Evolutionary conservation across 2,329 filamentous ascomycete genomes (phyloP).

Genomic region (Didymella exigua): DNA sequence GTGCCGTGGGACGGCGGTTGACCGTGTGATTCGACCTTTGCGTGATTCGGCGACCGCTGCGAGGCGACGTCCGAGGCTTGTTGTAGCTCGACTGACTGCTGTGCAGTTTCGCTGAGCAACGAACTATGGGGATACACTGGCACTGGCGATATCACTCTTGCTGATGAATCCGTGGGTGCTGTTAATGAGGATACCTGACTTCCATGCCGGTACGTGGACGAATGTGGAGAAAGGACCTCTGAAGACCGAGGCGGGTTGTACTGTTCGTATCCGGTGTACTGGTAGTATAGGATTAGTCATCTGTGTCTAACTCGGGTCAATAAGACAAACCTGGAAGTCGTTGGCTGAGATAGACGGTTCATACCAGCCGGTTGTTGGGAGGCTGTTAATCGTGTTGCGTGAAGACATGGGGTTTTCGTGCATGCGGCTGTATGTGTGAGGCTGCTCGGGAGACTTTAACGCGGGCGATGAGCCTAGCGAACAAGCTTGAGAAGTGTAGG

Average conservation of each 20-base stretch:
- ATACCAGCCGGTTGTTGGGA: conserved; percentile 41
- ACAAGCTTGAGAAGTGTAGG: conserved; percentile 35
- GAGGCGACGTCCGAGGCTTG: conserved; percentile 12
- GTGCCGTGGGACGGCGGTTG: conserved; percentile 49
- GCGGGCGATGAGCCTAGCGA: conserved; percentile 35
- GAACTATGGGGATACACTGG: conserved; percentile 39
- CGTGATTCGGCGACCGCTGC: conserved; percentile 18
- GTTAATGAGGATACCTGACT: conserved; percentile 27
- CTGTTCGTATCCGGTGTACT: conserved; percentile 39
- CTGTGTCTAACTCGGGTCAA: background rate
- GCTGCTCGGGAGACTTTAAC: conserved; percentile 42
- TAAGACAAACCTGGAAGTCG: conserved; percentile 22
- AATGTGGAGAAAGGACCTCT: conserved; percentile 28
- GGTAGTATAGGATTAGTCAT: background rate
- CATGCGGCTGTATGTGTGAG: conserved; percentile 37
- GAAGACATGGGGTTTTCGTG: conserved; percentile 36
- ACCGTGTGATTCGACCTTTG: conserved; percentile 19
- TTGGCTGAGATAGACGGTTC: conserved; percentile 37
- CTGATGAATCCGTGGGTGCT: conserved; percentile 27
- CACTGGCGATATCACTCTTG: conserved; percentile 39
- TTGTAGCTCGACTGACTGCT: background rate
- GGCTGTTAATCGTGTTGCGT: conserved; percentile 30
- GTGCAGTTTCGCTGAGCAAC: background rate
- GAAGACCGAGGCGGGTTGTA: conserved; percentile 43
- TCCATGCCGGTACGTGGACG: conserved; percentile 31